Conservation (phyloP, 1,284 basidiomycete genomes). For the Rhodotorula mucilaginosa region DNA sequence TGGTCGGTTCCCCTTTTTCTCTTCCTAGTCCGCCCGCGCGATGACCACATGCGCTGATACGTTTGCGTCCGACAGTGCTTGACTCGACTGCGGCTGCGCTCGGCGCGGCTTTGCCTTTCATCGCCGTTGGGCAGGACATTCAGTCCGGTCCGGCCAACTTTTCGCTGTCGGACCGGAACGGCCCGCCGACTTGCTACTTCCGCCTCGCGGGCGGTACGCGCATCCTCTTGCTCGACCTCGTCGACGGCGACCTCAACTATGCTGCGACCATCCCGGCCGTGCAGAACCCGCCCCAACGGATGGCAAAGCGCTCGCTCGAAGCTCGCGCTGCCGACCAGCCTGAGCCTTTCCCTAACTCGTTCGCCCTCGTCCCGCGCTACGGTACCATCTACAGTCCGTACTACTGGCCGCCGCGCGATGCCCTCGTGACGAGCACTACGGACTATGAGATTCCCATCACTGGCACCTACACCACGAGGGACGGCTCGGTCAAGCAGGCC, state of each 20-base stretch:
- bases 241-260: constrained; percentile 26
- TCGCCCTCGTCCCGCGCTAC: constrained; percentile 17
- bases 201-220: constrained; percentile 21
- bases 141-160: neutral
- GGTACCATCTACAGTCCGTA: constrained; percentile 19
- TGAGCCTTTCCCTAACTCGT: constrained; percentile 15
- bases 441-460: constrained; percentile 25
- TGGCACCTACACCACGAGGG: constrained; percentile 19
- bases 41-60: neutral
- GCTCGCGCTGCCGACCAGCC: neutral
- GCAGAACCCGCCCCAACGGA: constrained; percentile 15
- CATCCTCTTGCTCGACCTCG: constrained; percentile 28
- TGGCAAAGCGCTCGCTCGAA: constrained; percentile 19
- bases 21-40: no score
- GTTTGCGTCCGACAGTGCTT: constrained; percentile 10
- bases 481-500: constrained; percentile 5
- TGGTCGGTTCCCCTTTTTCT: neutral
- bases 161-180: neutral
- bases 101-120: constrained; percentile 26
- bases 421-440: constrained; percentile 19
- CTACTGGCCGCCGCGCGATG: constrained; percentile 26
- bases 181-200: neutral
- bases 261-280: constrained; percentile 24
- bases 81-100: constrained; percentile 33
- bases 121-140: constrained; percentile 24